A percentile compares a stretch with the other conserved stretches of the same genome.
Evolutionary conservation across 169 alveolate species (phyloP).

Genomic region (Theileria annulata): DNA sequence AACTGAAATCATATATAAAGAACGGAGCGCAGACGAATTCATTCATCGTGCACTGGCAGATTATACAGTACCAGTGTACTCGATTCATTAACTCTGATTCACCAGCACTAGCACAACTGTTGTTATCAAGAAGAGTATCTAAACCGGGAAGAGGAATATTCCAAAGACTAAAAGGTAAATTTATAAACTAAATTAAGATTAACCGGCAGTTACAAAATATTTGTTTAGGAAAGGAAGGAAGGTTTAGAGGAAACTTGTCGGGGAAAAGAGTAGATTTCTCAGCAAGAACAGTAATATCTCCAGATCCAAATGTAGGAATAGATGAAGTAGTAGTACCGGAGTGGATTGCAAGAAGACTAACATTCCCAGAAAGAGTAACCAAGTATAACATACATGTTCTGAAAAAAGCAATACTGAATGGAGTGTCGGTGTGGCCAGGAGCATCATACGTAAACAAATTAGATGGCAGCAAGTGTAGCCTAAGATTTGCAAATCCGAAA

Average conservation of each 20-base stretch:
- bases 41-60: slow-evolving; percentile 85
- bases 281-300: slow-evolving; percentile 99
- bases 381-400: slow-evolving; percentile 85
- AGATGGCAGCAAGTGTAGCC: slow-evolving; percentile 79
- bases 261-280: slow-evolving; percentile 99
- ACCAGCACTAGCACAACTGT: slow-evolving; percentile 87
- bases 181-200: background rate
- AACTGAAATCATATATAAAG: slow-evolving; percentile 79
- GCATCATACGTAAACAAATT: slow-evolving; percentile 87
- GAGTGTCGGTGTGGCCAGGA: slow-evolving; percentile 96
- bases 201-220: slow-evolving; percentile 60
- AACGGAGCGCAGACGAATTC: slow-evolving; percentile 84
- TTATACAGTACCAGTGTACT: slow-evolving; percentile 86
- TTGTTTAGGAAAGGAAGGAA: slow-evolving; percentile 88
- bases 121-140: slow-evolving; percentile 77
- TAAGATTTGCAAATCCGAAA: slow-evolving; percentile 85
- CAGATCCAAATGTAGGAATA: slow-evolving; percentile 98
- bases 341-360: slow-evolving; percentile 93
- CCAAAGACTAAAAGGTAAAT: slow-evolving; percentile 75
- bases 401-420: slow-evolving; percentile 88
- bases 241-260: slow-evolving; percentile 97
- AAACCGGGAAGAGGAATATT: slow-evolving; percentile 83
- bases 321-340: slow-evolving; percentile 97
- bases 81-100: slow-evolving; percentile 91
- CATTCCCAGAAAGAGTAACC: slow-evolving; percentile 96